Base-by-base conservation (phyloP, 306 rosid genomes). In the Oemleria cerasiformis region DNA sequence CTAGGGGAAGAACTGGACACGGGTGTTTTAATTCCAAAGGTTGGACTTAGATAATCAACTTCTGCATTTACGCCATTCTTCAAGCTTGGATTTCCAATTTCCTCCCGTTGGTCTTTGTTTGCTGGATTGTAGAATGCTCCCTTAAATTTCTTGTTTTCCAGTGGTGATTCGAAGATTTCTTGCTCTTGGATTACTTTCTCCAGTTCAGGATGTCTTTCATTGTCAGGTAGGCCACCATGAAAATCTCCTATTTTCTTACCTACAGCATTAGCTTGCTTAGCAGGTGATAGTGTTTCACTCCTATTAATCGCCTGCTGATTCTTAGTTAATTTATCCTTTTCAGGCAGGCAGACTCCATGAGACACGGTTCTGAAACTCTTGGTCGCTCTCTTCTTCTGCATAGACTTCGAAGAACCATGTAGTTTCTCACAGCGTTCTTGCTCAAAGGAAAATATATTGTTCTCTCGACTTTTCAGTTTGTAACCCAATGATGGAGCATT, bases 31-130 rank as follows among this genome's bases (percentile, higher is more conserved):
- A 84, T 41, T 82, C 86, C 84, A 65, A 87, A 84, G 25, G 89
- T 81, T 62, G 91, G 91, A 82, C 96, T 89, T 70, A 19, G 85
- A 65, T 84, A 65, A 68, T 72, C 74, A 85, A 80, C 86, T 73
- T 75, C 83, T 43, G 65, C 82, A 74, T 78, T 78, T 38, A 83
- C 62, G 75, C 45, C 83, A 75, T 80, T 77, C 59, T 74, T 53
- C 34, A 30, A 34, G 21, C 40, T 70, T 44, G 86, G 72, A 81
- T n/a, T 74, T 55, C 55, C 82, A 73, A 54, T 67, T 42, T 30
- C 64, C 49, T 70, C 66, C 61, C 50, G 78, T 59, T 68, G 81
- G 23, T 87, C 81, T 71, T 62, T 82, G 39, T 70, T 73, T 71
- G 67, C 85, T 25, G 84, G 77, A 68, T 73, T 84, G 54, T 83